Conservation (phyloP, 2,329 filamentous ascomycete genomes). For the Microdochium trichocladiopsis region DNA sequence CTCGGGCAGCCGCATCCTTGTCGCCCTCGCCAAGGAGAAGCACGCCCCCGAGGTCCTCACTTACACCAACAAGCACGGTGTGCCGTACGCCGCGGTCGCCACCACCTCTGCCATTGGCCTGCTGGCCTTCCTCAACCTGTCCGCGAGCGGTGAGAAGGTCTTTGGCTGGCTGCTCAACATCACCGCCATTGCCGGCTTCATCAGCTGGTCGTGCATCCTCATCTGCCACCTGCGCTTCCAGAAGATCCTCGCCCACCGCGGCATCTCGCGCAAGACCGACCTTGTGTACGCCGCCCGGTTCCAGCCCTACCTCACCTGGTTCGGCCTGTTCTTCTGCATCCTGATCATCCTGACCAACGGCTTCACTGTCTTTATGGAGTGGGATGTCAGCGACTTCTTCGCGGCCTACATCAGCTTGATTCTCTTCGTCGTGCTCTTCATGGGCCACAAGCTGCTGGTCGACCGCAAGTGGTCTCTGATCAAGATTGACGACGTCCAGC, state of each 20-base stretch:
- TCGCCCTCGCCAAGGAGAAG: conserved; percentile 57
- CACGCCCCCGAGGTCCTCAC: conserved; percentile 55
- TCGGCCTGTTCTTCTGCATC: conserved; percentile 58
- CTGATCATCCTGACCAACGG: conserved; percentile 62
- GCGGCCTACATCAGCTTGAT: conserved; percentile 58
- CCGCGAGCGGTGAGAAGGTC: conserved; percentile 47
- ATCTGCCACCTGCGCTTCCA: conserved; percentile 60
- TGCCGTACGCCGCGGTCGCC: conserved; percentile 55
- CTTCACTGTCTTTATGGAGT: conserved; percentile 61
- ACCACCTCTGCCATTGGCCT: conserved; percentile 51
- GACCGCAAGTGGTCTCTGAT: conserved; percentile 13
- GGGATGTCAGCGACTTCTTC: conserved; percentile 55
- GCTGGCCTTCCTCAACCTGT: conserved; percentile 62
- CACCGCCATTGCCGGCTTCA: conserved; percentile 61
- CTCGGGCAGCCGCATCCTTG: conserved; percentile 61
- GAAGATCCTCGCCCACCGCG: conserved; percentile 47
- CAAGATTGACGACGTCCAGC: conserved; percentile 16
- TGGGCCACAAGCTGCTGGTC: conserved; percentile 49
- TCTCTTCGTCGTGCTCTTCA: conserved; percentile 51
- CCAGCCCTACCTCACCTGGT: conserved; percentile 59
- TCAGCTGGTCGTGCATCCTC: conserved; percentile 62
- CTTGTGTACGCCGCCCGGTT: conserved; percentile 55
- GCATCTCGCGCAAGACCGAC: conserved; percentile 42
- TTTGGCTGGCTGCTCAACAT: conserved; percentile 72
- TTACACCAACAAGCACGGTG: conserved; percentile 52